phyloP scores from a whole-genome alignment of 1,284 basidiomycete genomes.

The Cutaneotrichosporon sp. region DNA sequence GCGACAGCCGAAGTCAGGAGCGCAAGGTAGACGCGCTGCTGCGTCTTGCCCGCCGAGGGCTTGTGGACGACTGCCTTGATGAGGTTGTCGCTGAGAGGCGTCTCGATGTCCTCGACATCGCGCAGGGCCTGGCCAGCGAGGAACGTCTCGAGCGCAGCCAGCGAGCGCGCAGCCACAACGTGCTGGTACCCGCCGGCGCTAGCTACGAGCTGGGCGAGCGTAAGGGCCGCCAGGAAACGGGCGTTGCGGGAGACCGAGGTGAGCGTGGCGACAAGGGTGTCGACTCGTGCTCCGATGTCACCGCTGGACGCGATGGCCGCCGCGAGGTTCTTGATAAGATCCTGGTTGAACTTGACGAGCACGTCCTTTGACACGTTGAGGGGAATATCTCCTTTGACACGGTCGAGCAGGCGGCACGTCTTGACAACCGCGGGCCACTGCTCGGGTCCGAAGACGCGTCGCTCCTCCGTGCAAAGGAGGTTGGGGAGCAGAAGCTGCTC shows the following conservation, averaged over 20 bases:
- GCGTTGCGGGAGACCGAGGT: slow-evolving; percentile 10
- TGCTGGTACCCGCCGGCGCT: slow-evolving; percentile 24
- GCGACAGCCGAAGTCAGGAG: slow-evolving; percentile 37
- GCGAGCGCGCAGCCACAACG: slow-evolving; percentile 57
- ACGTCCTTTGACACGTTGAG: slow-evolving; percentile 15
- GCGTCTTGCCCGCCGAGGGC: slow-evolving; percentile 37
- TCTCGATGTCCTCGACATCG: slow-evolving; percentile 29
- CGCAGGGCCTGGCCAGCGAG: slow-evolving; percentile 22
- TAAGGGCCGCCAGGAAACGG: slow-evolving; percentile 21
- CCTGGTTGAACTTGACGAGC: slow-evolving; percentile 22
- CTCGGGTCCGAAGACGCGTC: slow-evolving; percentile 62
- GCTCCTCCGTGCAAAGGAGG: slow-evolving; percentile 68
- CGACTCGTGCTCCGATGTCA: slow-evolving; percentile 24
- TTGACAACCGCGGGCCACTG: slow-evolving; percentile 58
- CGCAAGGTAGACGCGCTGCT: slow-evolving; percentile 35
- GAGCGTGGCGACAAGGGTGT: slow-evolving; percentile 19
- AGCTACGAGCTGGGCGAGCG: slow-evolving; percentile 24
- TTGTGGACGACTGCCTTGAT: slow-evolving; percentile 37
- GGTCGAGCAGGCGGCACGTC: slow-evolving; percentile 18
- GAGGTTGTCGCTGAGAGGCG: slow-evolving; percentile 21
- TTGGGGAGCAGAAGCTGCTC: slow-evolving; percentile 67
- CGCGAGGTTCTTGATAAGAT: slow-evolving; percentile 19
- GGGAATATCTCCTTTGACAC: slow-evolving; percentile 12
- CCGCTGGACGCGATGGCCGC: slow-evolving; percentile 20
- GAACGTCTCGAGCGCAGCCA: slow-evolving; percentile 26